These are phyloP conservation scores for Penicillium egyptiacum DNA, from an alignment of 495 filamentous ascomycete genomes.

Conservation along the genomic window DNA sequence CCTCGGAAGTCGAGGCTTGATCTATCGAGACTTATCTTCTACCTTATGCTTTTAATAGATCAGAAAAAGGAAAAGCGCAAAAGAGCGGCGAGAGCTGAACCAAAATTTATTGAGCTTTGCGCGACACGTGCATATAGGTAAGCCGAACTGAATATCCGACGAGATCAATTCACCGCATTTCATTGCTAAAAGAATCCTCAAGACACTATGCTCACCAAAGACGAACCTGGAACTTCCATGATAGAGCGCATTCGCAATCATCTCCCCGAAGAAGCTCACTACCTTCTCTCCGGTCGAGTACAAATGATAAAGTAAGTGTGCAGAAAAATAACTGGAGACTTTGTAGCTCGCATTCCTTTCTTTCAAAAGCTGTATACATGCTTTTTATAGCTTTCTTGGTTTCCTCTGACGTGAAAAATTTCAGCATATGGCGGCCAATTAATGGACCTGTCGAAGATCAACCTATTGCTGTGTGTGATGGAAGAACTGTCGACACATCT, in stretches of 20 bases:
- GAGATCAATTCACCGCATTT: too few relatives aligned
- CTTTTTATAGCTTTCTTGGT: too few relatives aligned
- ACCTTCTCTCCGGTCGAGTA: conserved; percentile 16
- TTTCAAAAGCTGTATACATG: too few relatives aligned
- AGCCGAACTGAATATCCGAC: not conserved
- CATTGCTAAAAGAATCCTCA: not conserved
- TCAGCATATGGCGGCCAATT: conserved; percentile 14
- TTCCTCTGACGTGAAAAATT: too few relatives aligned
- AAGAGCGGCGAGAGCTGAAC: conserved; percentile 17
- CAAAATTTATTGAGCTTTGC: conserved; percentile 17
- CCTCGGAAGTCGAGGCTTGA: too few relatives aligned
- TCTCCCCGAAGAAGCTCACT: conserved; percentile 12
- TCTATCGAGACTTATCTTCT: too few relatives aligned
- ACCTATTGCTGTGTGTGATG: conserved; percentile 36
- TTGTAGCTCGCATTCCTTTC: too few relatives aligned
- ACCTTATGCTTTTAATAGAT: conserved; percentile 5
- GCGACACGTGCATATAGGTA: conserved; percentile 25
- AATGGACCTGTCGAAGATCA: conserved; percentile 28
- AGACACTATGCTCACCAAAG: conserved; percentile 17
- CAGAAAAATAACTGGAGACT: conserved; percentile 12
- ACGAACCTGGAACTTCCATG: conserved; percentile 11
- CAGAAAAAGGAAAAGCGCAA: conserved; percentile 14
- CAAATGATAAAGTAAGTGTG: conserved; percentile 22
- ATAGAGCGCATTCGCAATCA: conserved; percentile 19
- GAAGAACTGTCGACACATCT: conserved; percentile 18